These are phyloP conservation scores for Sugiyamaella paludigena DNA, from an alignment of 1,139 yeast species.

Conservation along the genomic window DNA sequence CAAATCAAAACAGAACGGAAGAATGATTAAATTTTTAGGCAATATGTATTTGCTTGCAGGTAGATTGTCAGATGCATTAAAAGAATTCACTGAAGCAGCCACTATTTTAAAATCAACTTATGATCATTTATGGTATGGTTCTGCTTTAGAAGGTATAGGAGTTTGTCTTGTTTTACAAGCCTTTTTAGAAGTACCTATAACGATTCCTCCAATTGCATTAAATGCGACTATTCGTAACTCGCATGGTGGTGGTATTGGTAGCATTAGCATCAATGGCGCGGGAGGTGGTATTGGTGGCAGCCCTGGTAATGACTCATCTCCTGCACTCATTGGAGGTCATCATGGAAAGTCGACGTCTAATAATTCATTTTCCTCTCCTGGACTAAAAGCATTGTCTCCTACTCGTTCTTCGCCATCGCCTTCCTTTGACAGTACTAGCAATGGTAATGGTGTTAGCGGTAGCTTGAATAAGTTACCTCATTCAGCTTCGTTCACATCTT, in stretches of 20 bases:
- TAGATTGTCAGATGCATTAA: constrained; percentile 64
- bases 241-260: constrained; percentile 1
- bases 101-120: constrained; percentile 56
- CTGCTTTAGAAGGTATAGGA: constrained; percentile 77
- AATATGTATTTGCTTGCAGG: constrained; percentile 80
- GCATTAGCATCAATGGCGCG: constrained; percentile 3
- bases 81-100: constrained; percentile 71
- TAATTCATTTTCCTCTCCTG: neutral
- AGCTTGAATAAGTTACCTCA: neutral
- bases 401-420: constrained; percentile 9
- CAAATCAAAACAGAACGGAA: constrained; percentile 58
- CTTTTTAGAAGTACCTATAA: constrained; percentile 56
- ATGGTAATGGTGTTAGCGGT: neutral
- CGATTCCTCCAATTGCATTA: constrained; percentile 52
- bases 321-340: neutral
- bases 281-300: constrained; percentile 3
- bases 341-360: constrained; percentile 5
- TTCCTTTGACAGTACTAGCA: neutral
- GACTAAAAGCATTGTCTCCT: constrained; percentile 1
- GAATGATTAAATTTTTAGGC: constrained; percentile 74
- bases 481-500: neutral
- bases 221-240: constrained; percentile 27
- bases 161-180: constrained; percentile 62
- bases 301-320: neutral
- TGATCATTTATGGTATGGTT: constrained; percentile 85